A percentile compares a stretch with the other conserved stretches of the same genome.
Conservation (phyloP, 176 grass and related monocot genomes). For the Rhynchospora breviuscula region DNA sequence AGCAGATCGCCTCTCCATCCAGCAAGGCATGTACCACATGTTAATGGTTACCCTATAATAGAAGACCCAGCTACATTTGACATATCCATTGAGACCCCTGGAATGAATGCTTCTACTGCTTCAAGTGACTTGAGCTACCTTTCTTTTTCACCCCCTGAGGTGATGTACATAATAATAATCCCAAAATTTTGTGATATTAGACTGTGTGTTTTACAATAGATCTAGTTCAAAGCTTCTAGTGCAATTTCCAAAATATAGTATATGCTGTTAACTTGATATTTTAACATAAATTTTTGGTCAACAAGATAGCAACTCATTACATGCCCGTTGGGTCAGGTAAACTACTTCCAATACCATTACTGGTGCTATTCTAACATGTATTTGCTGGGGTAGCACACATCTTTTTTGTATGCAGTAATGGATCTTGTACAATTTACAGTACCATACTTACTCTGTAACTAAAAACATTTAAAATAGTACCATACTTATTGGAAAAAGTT, state of each 20-base stretch:
- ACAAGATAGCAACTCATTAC: neutral
- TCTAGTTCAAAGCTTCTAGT: neutral
- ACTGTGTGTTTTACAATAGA: neutral
- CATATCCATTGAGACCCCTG: conserved; percentile 65
- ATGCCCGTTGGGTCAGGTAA: neutral
- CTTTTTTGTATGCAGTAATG: too few species aligned
- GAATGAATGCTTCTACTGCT: conserved; percentile 37
- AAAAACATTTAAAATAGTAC: neutral
- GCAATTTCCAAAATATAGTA: too few species aligned
- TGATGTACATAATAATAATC: conserved; percentile 16
- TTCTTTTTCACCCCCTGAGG: conserved; percentile 93
- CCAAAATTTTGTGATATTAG: neutral
- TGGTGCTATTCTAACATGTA: too few species aligned
- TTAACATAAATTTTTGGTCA: neutral
- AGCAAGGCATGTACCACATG: conserved; percentile 41
- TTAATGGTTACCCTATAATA: conserved; percentile 63
- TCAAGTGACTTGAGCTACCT: conserved; percentile 62
- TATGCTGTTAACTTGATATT: neutral
- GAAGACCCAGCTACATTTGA: conserved; percentile 54
- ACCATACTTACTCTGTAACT: too few species aligned
- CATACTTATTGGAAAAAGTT: neutral
- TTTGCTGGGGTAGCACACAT: too few species aligned
- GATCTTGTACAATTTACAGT: too few species aligned
- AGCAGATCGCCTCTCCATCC: conserved; percentile 59
- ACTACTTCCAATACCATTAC: neutral